Evolutionary conservation across 225 moss, liverwort and hornwort genomes (phyloP), one percentile per base, ranked within the genome.

Genomic region (Bryoerythrophyllum caledonicum): DNA sequence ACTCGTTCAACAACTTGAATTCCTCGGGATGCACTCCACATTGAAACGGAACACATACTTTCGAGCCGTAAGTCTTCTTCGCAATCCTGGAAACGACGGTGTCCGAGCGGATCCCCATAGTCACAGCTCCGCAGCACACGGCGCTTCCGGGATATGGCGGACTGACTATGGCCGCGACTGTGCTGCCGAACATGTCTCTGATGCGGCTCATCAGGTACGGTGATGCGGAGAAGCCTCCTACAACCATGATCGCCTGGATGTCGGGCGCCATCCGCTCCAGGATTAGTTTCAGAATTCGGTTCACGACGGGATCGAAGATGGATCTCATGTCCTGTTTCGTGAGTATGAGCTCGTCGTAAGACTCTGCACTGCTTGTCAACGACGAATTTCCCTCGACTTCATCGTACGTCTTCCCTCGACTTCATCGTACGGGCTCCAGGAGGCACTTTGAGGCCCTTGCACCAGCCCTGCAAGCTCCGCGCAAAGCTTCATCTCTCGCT

Each of bases 401-500:
- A 8, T 74, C 77, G 0, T 72, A 38, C 2, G 34, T 16, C 62
- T 87, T 74, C 84, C 84, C n/a, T n/a, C n/a, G n/a, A n/a, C 3
- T 83, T 73, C 16, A 82, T 1, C 60, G 64, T 85, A 78, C 0
- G 83, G 71, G 63, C 91, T 87, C 7, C 71, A 85, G 0, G 1
- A 26, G 15, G 26, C 13, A 37, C 19, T 53, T 13, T 5, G 4
- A 7, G 78, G 59, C 1, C 82, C 82, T 43, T 69, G 82, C 5
- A 86, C 83, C 6, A 90, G 74, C 0, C 85, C 85, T 8, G 85
- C 92, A 20, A 71, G 20, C 21, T 76, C 75, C 0, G 72, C 27
- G 40, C 67, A 82, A 0, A 15, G 1, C 7, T 15, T 23, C 81
- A 82, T 82, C 12, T 63, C 64, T n/a, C 52, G 25, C 0, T 58